Conservation (phyloP, 106 monocot genomes). For the Vanilla planifolia region DNA sequence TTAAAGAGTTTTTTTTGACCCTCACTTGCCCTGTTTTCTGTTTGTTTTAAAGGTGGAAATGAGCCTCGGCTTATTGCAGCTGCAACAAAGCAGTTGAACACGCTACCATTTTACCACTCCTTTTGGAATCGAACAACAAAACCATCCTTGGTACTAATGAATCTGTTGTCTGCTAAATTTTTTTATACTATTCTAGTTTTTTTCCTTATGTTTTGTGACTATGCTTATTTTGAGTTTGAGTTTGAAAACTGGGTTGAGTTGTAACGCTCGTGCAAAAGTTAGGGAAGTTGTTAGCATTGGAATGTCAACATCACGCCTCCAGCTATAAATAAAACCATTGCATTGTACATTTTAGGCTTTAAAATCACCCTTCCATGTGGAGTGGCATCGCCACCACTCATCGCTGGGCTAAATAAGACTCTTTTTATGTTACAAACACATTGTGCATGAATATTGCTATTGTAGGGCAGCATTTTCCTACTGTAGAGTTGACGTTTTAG, state of each 20-base stretch:
- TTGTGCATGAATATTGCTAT: too few relatives aligned
- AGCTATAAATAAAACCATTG: too few relatives aligned
- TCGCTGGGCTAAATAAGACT: too few relatives aligned
- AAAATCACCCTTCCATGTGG: too few relatives aligned
- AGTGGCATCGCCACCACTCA: too few relatives aligned
- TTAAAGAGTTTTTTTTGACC: not conserved
- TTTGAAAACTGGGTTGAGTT: not conserved
- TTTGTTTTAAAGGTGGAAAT: conserved; percentile 63
- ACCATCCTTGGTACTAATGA: conserved; percentile 71
- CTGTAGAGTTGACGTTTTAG: too few relatives aligned
- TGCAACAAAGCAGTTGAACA: conserved; percentile 76
- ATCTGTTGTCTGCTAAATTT: not conserved
- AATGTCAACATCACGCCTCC: too few relatives aligned
- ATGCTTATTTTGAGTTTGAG: not conserved
- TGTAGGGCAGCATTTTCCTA: too few relatives aligned
- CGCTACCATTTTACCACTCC: conserved; percentile 94
- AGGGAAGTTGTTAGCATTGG: not conserved
- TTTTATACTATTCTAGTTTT: not conserved
- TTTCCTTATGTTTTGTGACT: not conserved
- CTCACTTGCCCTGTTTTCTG: not conserved
- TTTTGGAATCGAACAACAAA: conserved; percentile 99
- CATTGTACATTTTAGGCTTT: too few relatives aligned
- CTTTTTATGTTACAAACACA: too few relatives aligned
- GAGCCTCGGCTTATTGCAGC: conserved; percentile 81
- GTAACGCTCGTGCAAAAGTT: not conserved